Evolutionary conservation across 1,139 yeast genomes (phyloP).

Genomic region (Yamadazyma dendronema): DNA sequence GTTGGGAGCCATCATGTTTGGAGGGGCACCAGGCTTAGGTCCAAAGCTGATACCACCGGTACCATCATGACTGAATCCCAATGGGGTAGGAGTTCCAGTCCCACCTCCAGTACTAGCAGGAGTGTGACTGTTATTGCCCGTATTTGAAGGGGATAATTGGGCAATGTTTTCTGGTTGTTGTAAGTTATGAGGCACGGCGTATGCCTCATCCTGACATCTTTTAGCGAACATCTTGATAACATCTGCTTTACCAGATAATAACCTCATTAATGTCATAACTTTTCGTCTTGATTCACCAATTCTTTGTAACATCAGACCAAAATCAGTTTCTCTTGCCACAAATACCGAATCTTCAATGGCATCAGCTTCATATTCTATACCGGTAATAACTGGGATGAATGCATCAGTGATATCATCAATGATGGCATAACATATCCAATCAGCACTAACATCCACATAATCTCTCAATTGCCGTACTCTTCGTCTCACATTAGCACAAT

Average conservation of each 20-base stretch:
- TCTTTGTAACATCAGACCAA: constrained; percentile 68
- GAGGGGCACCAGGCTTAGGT: constrained; percentile 19
- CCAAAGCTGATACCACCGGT: constrained; percentile 21
- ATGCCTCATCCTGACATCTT: constrained; percentile 76
- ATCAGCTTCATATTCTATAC: constrained; percentile 88
- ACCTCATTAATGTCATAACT: constrained; percentile 89
- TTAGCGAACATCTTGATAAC: constrained; percentile 97
- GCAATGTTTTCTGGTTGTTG: constrained; percentile 10
- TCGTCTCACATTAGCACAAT: constrained; percentile 84
- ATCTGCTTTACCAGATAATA: constrained; percentile 92
- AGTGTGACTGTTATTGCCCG: too few relatives aligned
- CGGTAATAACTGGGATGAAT: constrained; percentile 86
- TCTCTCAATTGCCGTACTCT: constrained; percentile 89
- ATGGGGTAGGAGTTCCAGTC: constrained; percentile 6
- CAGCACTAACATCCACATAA: constrained; percentile 83
- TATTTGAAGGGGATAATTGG: constrained; percentile 10
- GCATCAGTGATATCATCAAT: constrained; percentile 94
- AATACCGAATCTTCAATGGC: constrained; percentile 77
- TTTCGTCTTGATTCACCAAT: constrained; percentile 88
- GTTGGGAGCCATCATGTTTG: constrained; percentile 16
- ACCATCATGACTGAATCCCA: constrained; percentile 17
- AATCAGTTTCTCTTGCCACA: constrained; percentile 47
- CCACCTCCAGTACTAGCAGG: constrained; percentile 4
- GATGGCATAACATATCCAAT: constrained; percentile 91
- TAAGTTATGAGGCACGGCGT: constrained; percentile 12